These are phyloP conservation scores for Schizochytrium sp. DNA, from an alignment of 108 stramenopile species.

Conservation along the genomic window DNA sequence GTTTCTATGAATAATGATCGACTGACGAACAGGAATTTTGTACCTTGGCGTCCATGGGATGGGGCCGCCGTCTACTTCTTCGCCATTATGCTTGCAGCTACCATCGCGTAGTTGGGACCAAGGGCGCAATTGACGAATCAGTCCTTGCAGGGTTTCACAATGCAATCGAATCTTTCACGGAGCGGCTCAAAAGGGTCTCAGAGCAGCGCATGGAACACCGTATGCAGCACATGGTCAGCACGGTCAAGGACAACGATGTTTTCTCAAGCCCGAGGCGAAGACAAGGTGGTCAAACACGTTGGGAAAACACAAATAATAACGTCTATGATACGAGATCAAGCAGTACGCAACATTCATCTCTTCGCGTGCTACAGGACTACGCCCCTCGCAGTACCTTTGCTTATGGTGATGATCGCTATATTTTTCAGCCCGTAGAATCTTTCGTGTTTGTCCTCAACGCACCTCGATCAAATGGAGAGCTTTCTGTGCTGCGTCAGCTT, in stretches of 20 bases:
- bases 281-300: background rate
- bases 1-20: background rate
- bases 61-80: too few species aligned
- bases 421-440: background rate
- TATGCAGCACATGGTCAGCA: background rate
- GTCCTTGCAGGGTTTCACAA: background rate
- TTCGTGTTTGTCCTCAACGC: conserved; percentile 18
- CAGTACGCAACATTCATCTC: too few species aligned
- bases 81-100: background rate
- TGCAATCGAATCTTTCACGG: background rate
- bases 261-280: background rate
- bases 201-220: conserved; percentile 2
- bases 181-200: background rate
- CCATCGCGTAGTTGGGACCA: conserved; percentile 4
- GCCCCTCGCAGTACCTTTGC: background rate
- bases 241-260: background rate
- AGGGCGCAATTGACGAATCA: background rate
- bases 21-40: too few species aligned
- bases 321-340: background rate
- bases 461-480: background rate
- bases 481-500: background rate
- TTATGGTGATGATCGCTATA: conserved; percentile 13
- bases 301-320: background rate
- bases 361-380: too few species aligned
- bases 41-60: too few species aligned